Base-by-base conservation (phyloP, 2,329 filamentous ascomycete species). In the Hyphodiscus sp. region DNA sequence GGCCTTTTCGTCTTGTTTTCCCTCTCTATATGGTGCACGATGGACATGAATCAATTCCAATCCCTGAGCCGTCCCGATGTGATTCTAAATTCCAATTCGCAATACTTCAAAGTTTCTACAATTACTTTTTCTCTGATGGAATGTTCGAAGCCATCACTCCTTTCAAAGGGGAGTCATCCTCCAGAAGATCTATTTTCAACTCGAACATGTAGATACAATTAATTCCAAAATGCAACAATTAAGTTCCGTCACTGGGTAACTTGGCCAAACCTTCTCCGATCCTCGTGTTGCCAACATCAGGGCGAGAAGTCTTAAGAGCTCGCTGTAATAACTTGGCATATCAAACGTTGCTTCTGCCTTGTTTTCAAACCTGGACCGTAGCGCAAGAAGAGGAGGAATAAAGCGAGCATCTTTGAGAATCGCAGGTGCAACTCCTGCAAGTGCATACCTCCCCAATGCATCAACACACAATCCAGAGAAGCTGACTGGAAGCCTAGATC, bases 401-500 rank as follows among this genome's bases (percentile, higher is more conserved):
- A 13, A n/a, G 16, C 11, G 33, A 13, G 5, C 11, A 2, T 6
- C 11, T 15, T 15, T 15, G 33, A 38, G 2, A 38, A 38, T 6
- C 11, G 33, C 5, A 38, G 11, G 5, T 38, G 33, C 26, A 20
- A 38, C 18, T 30, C 45, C 15, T 47, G 45, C 18, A 49, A 18
- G 16, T 41, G 47, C 47, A 49, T 23, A 0, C 10, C 19, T 49
- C 33, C 33, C 29, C 47, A 51, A 51, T 51, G 49, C 49, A 42
- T 45, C 49, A 51, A 51, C 9, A 20, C 49, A 26, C 26, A 29
- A 20, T 46, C 42, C 38, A 19, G 49, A 42, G 38, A 26, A 19
- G 42, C 2, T 51, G 49, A 51, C 20, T 51, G 49, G 29, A 16
- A 51, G 18, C 18, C 1, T 20, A 16, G n/a, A 41, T 45, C 18